These are phyloP conservation scores for Collariella sp. DNA, from an alignment of 495 filamentous ascomycete species.

Conservation along the genomic window DNA sequence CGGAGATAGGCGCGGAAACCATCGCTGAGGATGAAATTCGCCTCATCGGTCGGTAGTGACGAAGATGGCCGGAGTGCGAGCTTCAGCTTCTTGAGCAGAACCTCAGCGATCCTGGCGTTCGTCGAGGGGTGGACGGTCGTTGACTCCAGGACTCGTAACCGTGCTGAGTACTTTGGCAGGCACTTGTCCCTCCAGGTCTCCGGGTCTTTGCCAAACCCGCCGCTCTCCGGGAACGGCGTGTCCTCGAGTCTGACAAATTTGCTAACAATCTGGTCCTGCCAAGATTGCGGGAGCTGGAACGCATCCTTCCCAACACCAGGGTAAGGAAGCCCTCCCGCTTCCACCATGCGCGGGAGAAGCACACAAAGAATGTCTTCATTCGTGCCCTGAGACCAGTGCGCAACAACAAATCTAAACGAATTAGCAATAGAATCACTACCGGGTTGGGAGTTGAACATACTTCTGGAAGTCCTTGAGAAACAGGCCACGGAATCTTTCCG, in stretches of 20 bases:
- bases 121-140: conserved; percentile 47
- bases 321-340: conserved; percentile 41
- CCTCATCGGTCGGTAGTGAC: conserved; percentile 46
- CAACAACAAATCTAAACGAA: conserved; percentile 52
- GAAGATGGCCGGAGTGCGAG: conserved; percentile 48
- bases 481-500: conserved; percentile 67
- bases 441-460: conserved; percentile 30
- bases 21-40: conserved; percentile 48
- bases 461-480: conserved; percentile 74
- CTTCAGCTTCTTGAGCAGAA: conserved; percentile 48
- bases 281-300: conserved; percentile 54
- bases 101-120: conserved; percentile 44
- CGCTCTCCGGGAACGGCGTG: conserved; percentile 48
- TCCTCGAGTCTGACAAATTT: conserved; percentile 50
- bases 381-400: conserved; percentile 56
- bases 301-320: conserved; percentile 42
- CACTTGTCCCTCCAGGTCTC: conserved; percentile 48
- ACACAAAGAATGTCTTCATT: conserved; percentile 61
- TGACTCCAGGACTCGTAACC: conserved; percentile 41
- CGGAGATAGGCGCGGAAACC: conserved; percentile 47
- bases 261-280: conserved; percentile 60
- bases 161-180: conserved; percentile 47
- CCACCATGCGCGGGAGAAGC: conserved; percentile 58
- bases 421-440: conserved; percentile 16
- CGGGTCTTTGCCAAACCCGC: conserved; percentile 41